A percentile compares a stretch with the other conserved stretches of the same genome.
phyloP scores from a whole-genome alignment of 106 monocot genomes.

The Agapanthus africanus region DNA sequence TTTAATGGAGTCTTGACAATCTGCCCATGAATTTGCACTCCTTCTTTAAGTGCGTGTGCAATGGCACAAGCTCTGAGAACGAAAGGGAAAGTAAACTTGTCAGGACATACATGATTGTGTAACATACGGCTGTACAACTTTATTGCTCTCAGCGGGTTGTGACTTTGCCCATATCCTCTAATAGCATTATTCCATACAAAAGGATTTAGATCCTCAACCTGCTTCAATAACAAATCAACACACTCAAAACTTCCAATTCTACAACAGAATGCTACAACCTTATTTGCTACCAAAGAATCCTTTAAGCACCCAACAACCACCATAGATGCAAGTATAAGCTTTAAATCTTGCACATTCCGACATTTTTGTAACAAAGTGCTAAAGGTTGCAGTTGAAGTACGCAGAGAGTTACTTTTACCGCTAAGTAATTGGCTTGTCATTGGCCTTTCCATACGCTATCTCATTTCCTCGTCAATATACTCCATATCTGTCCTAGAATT shows the following conservation, averaged over 20 bases:
- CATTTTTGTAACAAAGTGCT: too few species aligned
- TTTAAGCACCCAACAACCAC: constrained; percentile 21
- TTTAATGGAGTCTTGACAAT: not conserved
- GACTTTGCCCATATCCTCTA: constrained; percentile 30
- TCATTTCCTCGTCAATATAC: too few species aligned
- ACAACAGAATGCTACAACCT: constrained; percentile 16
- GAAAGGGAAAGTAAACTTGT: constrained; percentile 43
- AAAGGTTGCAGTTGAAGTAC: too few species aligned
- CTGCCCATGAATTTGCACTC: constrained; percentile 11
- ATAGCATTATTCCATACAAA: constrained; percentile 48
- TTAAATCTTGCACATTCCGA: too few species aligned
- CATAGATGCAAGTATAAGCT: constrained; percentile 20
- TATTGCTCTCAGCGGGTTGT: constrained; percentile 21
- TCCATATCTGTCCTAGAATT: too few species aligned
- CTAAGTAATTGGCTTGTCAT: too few species aligned
- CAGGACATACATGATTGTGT: constrained; percentile 13
- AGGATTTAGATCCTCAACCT: constrained; percentile 14
- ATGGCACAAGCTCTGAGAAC: constrained; percentile 15
- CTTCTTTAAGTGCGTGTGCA: not conserved
- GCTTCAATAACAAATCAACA: constrained; percentile 26
- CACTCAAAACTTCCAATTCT: constrained; percentile 15
- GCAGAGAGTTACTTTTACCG: too few species aligned
- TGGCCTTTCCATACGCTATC: too few species aligned
- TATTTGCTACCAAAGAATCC: constrained; percentile 11
- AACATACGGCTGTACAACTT: constrained; percentile 33